Base-by-base conservation (phyloP, 2,329 filamentous ascomycete genomes). In the Meredithiella fracta region DNA sequence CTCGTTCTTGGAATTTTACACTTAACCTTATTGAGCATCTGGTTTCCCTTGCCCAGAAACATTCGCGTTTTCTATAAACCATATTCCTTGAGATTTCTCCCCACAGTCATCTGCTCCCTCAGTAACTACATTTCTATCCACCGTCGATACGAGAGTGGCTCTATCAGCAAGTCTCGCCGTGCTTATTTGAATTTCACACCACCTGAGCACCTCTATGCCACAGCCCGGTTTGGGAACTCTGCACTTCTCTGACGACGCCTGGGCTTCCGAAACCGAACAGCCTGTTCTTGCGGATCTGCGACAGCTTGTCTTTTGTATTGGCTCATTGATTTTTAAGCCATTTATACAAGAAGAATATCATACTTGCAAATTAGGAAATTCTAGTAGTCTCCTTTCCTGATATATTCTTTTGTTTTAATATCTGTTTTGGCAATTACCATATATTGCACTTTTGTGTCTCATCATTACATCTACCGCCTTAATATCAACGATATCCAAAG, bases 221-320 rank as follows among this genome's bases (percentile, higher is more conserved):
- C 42, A 51, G 17, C 54, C 20, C 15, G 11, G 23, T 38, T 51
- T 40, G 31, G 22, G 9, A 26, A 38, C 26, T 55, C 54, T 55
- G 38, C 40, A 31, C 54, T 55, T 44, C 37, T 53, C 51, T 34
- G 40, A 54, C 52, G 38, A 38, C 29, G 50, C 50, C 50, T 29
- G 31, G 50, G n/a, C 17, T 52, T 52, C 50, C 50, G 50, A 52
- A 52, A 52, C 50, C 14, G 29, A 52, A 52, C 29, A 52, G 50
- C 29, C 31, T 38, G 29, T 52, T 37, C 29, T 52, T 38, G 34
- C 50, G 15, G 50, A 52, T 52, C 50, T 52, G 50, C 50, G 31
- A 52, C 50, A 52, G 23, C 26, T 23, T n/a, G 9, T 34, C 11
- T 11, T 34, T 11, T 34, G 29, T 5, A 11, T 34, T 34, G 29